These are phyloP conservation scores for Sphaerosporella brunnea DNA, from an alignment of 495 filamentous ascomycete genomes.

Conservation along the genomic window DNA sequence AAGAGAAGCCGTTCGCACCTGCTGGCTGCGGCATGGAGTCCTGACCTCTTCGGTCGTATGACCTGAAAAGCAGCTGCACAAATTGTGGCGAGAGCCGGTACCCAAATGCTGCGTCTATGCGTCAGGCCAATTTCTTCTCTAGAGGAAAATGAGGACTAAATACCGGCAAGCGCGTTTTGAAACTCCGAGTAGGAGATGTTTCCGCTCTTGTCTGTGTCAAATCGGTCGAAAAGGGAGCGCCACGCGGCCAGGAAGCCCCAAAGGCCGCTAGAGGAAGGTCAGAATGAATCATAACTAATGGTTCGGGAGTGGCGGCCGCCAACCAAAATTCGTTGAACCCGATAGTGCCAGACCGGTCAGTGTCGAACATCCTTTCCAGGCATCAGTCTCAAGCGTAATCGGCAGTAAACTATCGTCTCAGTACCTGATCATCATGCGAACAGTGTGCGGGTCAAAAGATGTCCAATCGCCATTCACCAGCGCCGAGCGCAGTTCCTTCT, in stretches of 20 bases:
- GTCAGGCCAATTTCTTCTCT: not conserved
- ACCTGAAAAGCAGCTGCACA: slow-evolving; percentile 58
- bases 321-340: slow-evolving; percentile 87
- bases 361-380: slow-evolving; percentile 67
- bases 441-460: slow-evolving; percentile 86
- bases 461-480: slow-evolving; percentile 94
- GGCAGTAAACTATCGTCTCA: too few relatives aligned
- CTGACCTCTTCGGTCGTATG: slow-evolving; percentile 37
- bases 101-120: slow-evolving; percentile 47
- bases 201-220: slow-evolving; percentile 74
- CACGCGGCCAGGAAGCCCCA: slow-evolving; percentile 93
- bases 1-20: slow-evolving; percentile 19
- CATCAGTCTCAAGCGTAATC: too few relatives aligned
- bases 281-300: not conserved
- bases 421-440: slow-evolving; percentile 84
- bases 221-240: slow-evolving; percentile 85
- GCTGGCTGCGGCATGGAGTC: slow-evolving; percentile 12
- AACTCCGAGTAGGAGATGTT: slow-evolving; percentile 78
- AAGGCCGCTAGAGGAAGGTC: slow-evolving; percentile 36
- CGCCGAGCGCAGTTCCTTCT: slow-evolving; percentile 72
- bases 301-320: slow-evolving; percentile 6
- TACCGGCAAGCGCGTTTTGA: slow-evolving; percentile 58
- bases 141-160: not conserved
- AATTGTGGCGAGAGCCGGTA: slow-evolving; percentile 76
- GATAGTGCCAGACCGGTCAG: slow-evolving; percentile 69